Percentiles rank a stretch among this genome's conserved stretches.
Conservation (phyloP, 2,329 filamentous ascomycete species). For the Verticillium longisporum region DNA sequence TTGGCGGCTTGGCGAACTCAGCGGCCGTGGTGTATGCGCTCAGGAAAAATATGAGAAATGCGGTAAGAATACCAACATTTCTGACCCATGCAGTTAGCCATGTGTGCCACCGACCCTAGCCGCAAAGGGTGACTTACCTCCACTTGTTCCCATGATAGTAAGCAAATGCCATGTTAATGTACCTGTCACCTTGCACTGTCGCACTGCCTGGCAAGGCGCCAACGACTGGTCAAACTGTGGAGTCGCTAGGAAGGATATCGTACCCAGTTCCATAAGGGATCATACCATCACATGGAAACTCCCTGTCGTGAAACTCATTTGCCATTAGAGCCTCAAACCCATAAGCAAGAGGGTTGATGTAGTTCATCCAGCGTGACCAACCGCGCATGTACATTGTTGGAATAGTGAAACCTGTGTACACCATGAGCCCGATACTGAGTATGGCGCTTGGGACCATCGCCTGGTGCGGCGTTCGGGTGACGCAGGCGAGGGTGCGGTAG, state of each 20-base stretch:
- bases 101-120: neutral
- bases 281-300: slow-evolving; percentile 5
- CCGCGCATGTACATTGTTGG: slow-evolving; percentile 27
- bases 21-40: slow-evolving; percentile 43
- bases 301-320: slow-evolving; percentile 52
- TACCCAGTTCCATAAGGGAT: slow-evolving; percentile 1
- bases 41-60: slow-evolving; percentile 48
- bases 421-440: slow-evolving; percentile 42
- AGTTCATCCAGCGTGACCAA: slow-evolving; percentile 48
- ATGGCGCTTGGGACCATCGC: slow-evolving; percentile 45
- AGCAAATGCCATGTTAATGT: neutral
- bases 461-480: slow-evolving; percentile 15
- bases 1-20: slow-evolving; percentile 33
- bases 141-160: slow-evolving; percentile 4
- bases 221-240: neutral
- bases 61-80: slow-evolving; percentile 50
- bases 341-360: slow-evolving; percentile 44
- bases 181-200: neutral
- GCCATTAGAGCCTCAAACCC: slow-evolving; percentile 60
- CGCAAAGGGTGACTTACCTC: slow-evolving; percentile 10
- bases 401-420: slow-evolving; percentile 37
- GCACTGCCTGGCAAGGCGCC: neutral
- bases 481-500: slow-evolving; percentile 17
- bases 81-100: slow-evolving; percentile 17
- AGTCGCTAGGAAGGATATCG: neutral